Conservation (phyloP, 257 asterid genomes). For the Knoxia roxburghii region DNA sequence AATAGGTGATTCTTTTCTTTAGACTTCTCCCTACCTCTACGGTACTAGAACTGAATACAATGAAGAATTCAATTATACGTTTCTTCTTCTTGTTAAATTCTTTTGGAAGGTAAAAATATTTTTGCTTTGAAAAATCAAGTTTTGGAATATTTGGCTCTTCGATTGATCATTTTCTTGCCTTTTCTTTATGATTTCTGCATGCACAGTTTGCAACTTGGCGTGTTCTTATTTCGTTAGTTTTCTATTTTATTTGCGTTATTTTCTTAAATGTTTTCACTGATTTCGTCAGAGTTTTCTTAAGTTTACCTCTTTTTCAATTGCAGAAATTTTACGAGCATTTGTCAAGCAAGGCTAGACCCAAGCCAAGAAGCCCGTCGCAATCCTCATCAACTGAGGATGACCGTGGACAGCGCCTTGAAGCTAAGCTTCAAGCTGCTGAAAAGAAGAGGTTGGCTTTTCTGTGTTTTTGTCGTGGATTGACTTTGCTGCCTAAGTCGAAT, state of each 20-base stretch:
- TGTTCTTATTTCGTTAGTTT: neutral
- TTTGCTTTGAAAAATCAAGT: neutral
- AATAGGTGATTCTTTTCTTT: constrained; percentile 12
- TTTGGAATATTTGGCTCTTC: neutral
- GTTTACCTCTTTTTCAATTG: neutral
- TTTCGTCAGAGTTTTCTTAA: neutral
- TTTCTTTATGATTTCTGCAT: neutral
- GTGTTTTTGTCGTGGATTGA: neutral
- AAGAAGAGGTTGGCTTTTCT: constrained; percentile 60
- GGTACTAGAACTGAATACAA: no score
- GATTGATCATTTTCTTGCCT: no score
- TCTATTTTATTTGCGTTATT: neutral
- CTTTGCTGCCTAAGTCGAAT: constrained; percentile 1
- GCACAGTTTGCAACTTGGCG: neutral
- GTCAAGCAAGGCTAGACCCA: constrained; percentile 87
- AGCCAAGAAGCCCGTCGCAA: constrained; percentile 77
- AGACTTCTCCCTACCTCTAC: neutral
- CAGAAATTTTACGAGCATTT: constrained; percentile 85
- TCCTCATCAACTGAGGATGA: constrained; percentile 67
- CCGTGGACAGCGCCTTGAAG: constrained; percentile 91
- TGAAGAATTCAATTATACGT: neutral
- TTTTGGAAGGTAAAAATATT: neutral
- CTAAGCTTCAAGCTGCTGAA: constrained; percentile 96
- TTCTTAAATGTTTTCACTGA: neutral
- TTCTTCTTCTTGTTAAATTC: neutral